Evolutionary conservation across 1,284 basidiomycete species (phyloP), one percentile per base, ranked within the genome.

Genomic region (Austroboletus novae-zelandiae): DNA sequence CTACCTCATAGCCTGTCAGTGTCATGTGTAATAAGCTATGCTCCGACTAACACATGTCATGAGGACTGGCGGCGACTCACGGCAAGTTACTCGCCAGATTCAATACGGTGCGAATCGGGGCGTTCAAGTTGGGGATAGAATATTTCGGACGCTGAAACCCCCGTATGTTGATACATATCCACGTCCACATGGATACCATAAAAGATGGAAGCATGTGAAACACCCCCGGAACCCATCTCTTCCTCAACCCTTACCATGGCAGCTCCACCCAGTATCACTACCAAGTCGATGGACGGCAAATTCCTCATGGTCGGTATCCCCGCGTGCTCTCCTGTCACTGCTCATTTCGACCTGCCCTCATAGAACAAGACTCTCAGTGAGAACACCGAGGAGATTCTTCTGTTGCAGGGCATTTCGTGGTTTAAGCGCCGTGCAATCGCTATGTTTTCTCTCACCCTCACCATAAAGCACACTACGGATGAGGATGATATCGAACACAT

Each of bases 331-430:
- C 32, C 42, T 39, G 14, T 49, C 39, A 11, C 35, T 4, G 32
- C 55, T 52, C 34, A 54, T 45, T 23, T 18, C 23, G 29, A 31
- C 9, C 31, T 9, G n/a, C 37, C 41, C 30, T 9, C 8, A 51
- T 31, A 70, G 68, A 69, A 58, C 61, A 70, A 61, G 47, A 9
- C 58, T 9, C 67, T 79, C 45, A 75, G 77, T 45, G 75, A 75
- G 54, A 56, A 58, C 45, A 66, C 67, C 29, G 77, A 80, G 29
- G 73, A 75, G 40, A 73, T 80, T 56, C 70, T 81, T 35, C 67
- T 66, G n/a, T 66, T 79, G 5, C 78, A 80, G 57, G 78, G 79
- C 45, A 64, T 80, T 14, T 60, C 74, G 41, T 81, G 78, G 77
- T 46, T 73, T 47, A 76, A 58, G 43, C 74, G 78, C 45, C 73